These are phyloP conservation scores for Melastoma malabathricum DNA, from an alignment of 345 rosid species.

Conservation along the genomic window DNA sequence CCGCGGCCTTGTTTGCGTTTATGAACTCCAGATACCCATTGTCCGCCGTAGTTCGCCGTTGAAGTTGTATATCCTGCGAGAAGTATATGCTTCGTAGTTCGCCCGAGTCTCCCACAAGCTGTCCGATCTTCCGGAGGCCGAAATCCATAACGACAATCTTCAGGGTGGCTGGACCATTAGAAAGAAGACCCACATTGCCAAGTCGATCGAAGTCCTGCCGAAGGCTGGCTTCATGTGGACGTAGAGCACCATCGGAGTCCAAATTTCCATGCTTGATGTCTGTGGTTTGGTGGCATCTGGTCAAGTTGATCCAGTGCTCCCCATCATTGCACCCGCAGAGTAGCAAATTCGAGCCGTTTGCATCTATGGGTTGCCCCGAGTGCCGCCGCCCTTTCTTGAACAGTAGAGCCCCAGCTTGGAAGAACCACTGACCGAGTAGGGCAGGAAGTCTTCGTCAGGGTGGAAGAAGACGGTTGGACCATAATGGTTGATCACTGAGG, in stretches of 20 bases:
- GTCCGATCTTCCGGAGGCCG: conserved; percentile 47
- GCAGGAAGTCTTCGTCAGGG: conserved; percentile 45
- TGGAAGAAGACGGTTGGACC: conserved; percentile 70
- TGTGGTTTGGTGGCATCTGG: conserved; percentile 19
- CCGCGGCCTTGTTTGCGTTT: conserved; percentile 44
- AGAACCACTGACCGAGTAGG: conserved; percentile 63
- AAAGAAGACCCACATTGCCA: conserved; percentile 79
- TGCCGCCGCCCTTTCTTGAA: conserved; percentile 24
- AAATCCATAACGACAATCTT: conserved; percentile 39
- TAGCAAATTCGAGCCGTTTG: conserved; percentile 57
- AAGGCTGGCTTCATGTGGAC: conserved; percentile 66
- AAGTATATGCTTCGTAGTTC: conserved; percentile 66
- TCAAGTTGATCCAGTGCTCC: conserved; percentile 64
- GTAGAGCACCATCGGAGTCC: conserved; percentile 61
- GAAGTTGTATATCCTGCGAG: conserved; percentile 94
- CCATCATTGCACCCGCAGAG: conserved; percentile 50
- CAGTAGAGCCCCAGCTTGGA: conserved; percentile 45
- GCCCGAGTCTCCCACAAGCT: conserved; percentile 93
- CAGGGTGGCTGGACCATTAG: conserved; percentile 80
- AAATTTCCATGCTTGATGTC: conserved; percentile 43
- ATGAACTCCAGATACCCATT: conserved; percentile 69
- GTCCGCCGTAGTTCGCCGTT: too few relatives aligned
- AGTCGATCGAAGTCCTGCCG: conserved; percentile 79
- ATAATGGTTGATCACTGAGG: conserved; percentile 55
- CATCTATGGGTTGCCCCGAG: conserved; percentile 29